Evolutionary conservation across 2,329 filamentous ascomycete genomes (phyloP).

Genomic region (Tolypocladium nubicola): DNA sequence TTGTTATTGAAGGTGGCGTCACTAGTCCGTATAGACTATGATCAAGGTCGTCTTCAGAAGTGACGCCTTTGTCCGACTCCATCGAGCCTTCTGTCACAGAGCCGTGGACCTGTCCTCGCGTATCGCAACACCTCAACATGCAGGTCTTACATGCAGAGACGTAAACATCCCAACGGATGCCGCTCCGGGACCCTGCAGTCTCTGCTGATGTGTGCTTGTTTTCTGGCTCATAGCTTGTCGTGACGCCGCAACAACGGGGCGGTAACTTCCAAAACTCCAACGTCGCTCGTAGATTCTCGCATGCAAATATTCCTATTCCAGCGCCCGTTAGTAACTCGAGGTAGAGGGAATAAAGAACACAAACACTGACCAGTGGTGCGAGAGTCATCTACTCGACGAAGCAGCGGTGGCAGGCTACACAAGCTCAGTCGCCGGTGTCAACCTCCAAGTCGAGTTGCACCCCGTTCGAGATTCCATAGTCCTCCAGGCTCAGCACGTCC

Average conservation of each 20-base stretch:
- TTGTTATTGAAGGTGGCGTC: neutral
- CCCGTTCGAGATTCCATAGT: slow-evolving; percentile 91
- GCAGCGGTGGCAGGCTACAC: neutral
- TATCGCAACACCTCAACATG: neutral
- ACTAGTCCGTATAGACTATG: neutral
- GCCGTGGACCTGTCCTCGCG: neutral
- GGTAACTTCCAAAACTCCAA: neutral
- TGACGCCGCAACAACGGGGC: neutral
- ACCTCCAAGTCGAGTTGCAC: slow-evolving; percentile 59
- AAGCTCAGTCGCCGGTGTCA: slow-evolving; percentile 45
- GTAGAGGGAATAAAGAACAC: neutral
- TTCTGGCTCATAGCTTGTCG: neutral
- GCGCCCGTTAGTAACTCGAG: neutral
- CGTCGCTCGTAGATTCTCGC: neutral
- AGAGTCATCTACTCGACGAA: neutral
- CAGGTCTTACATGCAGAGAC: neutral
- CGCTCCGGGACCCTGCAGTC: neutral
- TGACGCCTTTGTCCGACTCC: neutral
- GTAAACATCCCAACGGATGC: neutral
- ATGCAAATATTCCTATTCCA: neutral
- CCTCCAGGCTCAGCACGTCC: slow-evolving; percentile 74
- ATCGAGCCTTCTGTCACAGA: neutral
- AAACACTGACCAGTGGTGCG: neutral
- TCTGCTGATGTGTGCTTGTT: neutral
- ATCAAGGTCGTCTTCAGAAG: neutral